Percentiles rank a stretch among this genome's conserved stretches.
phyloP scores from a whole-genome alignment of 2,329 filamentous ascomycete species.

The Epichloe sibirici region DNA sequence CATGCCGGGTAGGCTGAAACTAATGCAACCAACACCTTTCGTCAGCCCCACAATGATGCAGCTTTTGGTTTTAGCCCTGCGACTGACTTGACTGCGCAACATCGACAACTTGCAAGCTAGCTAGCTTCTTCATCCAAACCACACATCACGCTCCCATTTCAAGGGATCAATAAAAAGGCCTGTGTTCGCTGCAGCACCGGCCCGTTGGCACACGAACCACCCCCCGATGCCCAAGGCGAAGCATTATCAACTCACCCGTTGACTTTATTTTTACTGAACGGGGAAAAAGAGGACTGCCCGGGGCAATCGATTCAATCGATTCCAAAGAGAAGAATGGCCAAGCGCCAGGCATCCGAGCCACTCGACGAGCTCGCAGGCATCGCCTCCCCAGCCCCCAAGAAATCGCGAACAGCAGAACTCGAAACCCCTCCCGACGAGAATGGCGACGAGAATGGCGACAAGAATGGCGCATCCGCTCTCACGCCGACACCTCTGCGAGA shows the following conservation, averaged over 20 bases:
- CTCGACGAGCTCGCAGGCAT: slow-evolving; percentile 43
- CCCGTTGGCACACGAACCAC: not conserved
- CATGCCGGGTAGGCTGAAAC: not conserved
- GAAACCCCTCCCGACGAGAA: slow-evolving; percentile 17
- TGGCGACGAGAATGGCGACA: slow-evolving; percentile 2
- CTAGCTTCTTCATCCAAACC: not conserved
- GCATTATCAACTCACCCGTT: not conserved
- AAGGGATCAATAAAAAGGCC: not conserved
- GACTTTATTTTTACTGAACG: too few species aligned
- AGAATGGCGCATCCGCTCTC: slow-evolving; percentile 21
- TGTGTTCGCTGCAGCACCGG: not conserved
- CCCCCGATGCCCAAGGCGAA: not conserved
- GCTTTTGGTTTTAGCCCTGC: slow-evolving; percentile 5
- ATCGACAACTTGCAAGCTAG: not conserved
- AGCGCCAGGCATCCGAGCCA: slow-evolving; percentile 48
- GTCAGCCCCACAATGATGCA: slow-evolving; percentile 6
- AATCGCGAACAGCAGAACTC: slow-evolving; percentile 38
- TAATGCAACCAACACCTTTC: not conserved
- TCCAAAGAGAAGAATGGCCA: slow-evolving; percentile 24
- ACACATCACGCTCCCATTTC: not conserved
- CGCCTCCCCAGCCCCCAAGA: slow-evolving; percentile 48
- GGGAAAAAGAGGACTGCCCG: too few species aligned
- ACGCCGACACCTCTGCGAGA: slow-evolving; percentile 8
- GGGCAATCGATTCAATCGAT: too few species aligned
- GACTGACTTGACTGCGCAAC: not conserved